phyloP scores from a whole-genome alignment of 495 filamentous ascomycete genomes.

The Mycothermus thermophilus region DNA sequence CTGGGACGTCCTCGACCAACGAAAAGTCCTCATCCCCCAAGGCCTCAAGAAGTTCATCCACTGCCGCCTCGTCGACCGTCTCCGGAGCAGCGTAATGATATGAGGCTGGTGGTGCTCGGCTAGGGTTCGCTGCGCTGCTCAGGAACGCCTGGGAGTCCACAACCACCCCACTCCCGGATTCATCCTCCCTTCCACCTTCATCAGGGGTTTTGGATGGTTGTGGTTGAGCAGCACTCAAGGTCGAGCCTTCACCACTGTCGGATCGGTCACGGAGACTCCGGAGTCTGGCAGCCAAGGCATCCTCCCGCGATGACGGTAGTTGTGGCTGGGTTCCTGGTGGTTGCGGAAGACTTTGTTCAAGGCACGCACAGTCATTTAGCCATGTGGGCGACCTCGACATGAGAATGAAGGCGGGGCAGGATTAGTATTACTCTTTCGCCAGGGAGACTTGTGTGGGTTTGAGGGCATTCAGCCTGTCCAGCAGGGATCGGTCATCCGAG shows the following conservation, averaged over 20 bases:
- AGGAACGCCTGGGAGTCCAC: too few relatives aligned
- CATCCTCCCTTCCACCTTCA: too few relatives aligned
- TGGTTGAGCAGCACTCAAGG: too few relatives aligned
- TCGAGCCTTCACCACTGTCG: too few relatives aligned
- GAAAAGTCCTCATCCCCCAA: constrained; percentile 9
- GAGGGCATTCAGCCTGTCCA: constrained; percentile 73
- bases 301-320: constrained; percentile 26
- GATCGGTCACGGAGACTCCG: constrained; percentile 27
- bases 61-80: constrained; percentile 3
- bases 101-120: background rate
- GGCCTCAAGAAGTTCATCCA: constrained; percentile 5
- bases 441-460: constrained; percentile 26
- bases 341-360: too few relatives aligned
- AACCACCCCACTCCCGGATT: too few relatives aligned
- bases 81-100: background rate
- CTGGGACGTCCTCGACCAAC: constrained; percentile 7
- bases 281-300: constrained; percentile 29
- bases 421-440: constrained; percentile 22
- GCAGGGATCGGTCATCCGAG: constrained; percentile 73
- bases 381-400: too few relatives aligned
- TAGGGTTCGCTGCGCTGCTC: too few relatives aligned
- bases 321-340: constrained; percentile 1
- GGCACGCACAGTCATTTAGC: constrained; percentile 7
- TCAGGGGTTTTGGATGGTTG: too few relatives aligned
- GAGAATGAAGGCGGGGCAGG: constrained; percentile 2